Evolutionary conservation across 169 alveolate genomes (phyloP).

Genomic region (Eimeria zaria): DNA sequence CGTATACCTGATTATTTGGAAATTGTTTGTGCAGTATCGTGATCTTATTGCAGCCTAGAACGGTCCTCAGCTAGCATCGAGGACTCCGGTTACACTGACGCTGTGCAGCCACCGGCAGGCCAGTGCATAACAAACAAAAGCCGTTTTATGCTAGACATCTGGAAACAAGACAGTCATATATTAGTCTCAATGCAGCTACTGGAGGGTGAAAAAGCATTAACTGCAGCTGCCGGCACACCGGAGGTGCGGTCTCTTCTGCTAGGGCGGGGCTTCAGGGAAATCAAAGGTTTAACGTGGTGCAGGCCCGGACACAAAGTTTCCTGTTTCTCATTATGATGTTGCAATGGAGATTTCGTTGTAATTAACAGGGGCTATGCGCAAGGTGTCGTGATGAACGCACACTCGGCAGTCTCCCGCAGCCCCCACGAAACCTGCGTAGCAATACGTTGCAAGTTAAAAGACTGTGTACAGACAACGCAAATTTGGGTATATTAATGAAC

Average conservation of each 20-base stretch:
- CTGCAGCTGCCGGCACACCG: background rate
- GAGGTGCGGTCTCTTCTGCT: background rate
- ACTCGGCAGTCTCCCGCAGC: conserved; percentile 2
- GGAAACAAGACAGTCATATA: background rate
- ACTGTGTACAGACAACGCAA: background rate
- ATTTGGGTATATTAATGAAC: background rate
- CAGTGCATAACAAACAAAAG: background rate
- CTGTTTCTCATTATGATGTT: background rate
- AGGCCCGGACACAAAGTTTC: background rate
- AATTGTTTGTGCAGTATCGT: background rate
- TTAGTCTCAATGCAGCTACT: background rate
- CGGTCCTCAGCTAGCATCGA: background rate
- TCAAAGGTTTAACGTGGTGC: background rate
- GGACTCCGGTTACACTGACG: background rate
- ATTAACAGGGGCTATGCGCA: background rate
- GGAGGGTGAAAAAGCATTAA: too few relatives aligned
- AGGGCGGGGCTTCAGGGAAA: background rate
- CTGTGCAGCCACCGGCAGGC: background rate
- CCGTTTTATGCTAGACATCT: background rate
- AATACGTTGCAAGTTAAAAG: background rate
- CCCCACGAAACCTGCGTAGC: background rate
- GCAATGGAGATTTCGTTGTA: background rate
- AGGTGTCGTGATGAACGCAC: background rate
- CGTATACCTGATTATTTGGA: background rate
- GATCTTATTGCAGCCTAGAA: background rate